A percentile compares a stretch with the other conserved stretches of the same genome.
Conservation (phyloP, 2,329 filamentous ascomycete genomes). For the Metarhizium rileyi region DNA sequence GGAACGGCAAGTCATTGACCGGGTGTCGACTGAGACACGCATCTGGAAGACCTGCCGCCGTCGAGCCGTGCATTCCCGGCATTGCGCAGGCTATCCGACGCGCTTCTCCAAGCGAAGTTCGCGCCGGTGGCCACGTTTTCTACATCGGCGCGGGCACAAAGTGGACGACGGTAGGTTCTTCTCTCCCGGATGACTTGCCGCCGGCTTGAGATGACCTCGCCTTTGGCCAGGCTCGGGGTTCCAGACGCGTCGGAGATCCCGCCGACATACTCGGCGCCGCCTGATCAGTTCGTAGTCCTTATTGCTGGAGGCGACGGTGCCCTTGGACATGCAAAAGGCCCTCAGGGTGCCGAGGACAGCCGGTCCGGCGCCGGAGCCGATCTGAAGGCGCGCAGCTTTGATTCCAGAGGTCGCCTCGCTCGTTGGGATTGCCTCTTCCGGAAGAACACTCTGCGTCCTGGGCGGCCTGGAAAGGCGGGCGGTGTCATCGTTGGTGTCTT, state of each 20-base stretch:
- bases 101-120: constrained; percentile 8
- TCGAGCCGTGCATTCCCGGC: constrained; percentile 11
- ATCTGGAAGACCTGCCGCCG: constrained; percentile 8
- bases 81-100: constrained; percentile 11
- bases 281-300: constrained; percentile 28
- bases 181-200: no score
- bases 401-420: constrained; percentile 24
- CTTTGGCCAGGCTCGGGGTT: constrained; percentile 23
- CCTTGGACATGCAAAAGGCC: constrained; percentile 28
- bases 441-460: constrained; percentile 32
- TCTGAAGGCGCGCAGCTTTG: constrained; percentile 18
- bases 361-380: constrained; percentile 19
- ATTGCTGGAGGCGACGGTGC: constrained; percentile 32
- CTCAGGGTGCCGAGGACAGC: constrained; percentile 32
- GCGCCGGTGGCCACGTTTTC: constrained; percentile 13
- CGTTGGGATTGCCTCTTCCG: constrained; percentile 32
- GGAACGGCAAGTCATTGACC: constrained; percentile 9
- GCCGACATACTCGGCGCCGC: constrained; percentile 29
- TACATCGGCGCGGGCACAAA: constrained; percentile 29
- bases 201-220: background rate
- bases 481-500: constrained; percentile 27
- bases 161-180: no score
- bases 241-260: constrained; percentile 32
- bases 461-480: constrained; percentile 17
- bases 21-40: constrained; percentile 9